phyloP scores from a whole-genome alignment of 2,329 filamentous ascomycete species.

The Huntiella savannae region DNA sequence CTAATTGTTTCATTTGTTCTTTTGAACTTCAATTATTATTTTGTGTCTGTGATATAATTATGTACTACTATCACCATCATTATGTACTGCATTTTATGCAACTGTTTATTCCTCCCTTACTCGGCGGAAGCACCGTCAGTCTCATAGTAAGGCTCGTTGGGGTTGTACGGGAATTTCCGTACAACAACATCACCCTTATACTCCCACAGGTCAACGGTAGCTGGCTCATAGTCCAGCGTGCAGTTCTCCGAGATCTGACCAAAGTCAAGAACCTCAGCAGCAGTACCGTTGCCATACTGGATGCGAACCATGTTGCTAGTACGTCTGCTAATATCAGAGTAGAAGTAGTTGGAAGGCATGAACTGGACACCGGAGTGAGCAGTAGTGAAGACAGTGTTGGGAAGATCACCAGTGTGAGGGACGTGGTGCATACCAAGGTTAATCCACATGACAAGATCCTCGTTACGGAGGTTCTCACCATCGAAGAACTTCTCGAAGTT shows the following conservation, averaged over 20 bases:
- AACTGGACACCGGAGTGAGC: slow-evolving; percentile 18
- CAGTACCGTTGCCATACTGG: slow-evolving; percentile 19
- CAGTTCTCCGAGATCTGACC: slow-evolving; percentile 18
- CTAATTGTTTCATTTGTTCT: too few species aligned
- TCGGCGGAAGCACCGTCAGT: not conserved
- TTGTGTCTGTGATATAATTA: too few species aligned
- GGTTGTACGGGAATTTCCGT: slow-evolving; percentile 13
- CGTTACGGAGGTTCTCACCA: slow-evolving; percentile 11
- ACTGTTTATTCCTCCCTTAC: too few species aligned
- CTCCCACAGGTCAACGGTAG: slow-evolving; percentile 16
- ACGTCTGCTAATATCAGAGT: slow-evolving; percentile 14
- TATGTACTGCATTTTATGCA: too few species aligned
- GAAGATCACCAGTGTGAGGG: slow-evolving; percentile 24
- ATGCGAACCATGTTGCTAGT: slow-evolving; percentile 19
- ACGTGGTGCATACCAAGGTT: slow-evolving; percentile 38
- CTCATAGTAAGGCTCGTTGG: slow-evolving; percentile 12
- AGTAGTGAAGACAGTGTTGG: slow-evolving; percentile 18
- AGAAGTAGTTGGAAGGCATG: slow-evolving; percentile 18
- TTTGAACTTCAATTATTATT: too few species aligned
- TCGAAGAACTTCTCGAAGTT: slow-evolving; percentile 27
- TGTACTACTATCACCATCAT: too few species aligned
- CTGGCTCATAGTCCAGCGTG: slow-evolving; percentile 16
- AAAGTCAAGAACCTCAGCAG: slow-evolving; percentile 18
- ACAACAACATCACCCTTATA: slow-evolving; percentile 16
- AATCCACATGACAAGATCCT: slow-evolving; percentile 31